Evolutionary conservation across 441 rosid genomes (phyloP), one percentile per base, ranked within the genome.

Genomic region (Gossypium schwendimanii): DNA sequence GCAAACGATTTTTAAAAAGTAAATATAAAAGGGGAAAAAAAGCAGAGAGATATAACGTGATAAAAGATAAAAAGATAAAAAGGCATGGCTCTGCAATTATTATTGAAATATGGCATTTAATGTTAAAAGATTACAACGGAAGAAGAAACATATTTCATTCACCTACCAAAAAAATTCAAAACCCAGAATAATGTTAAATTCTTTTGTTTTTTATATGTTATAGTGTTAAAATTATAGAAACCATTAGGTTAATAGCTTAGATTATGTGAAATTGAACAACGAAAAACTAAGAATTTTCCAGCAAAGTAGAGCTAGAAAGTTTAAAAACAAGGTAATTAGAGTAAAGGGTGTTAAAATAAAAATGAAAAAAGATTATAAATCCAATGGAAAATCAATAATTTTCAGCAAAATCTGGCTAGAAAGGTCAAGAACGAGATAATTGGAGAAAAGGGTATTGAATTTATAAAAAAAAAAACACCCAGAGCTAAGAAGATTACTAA

Each of bases 401-500:
- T 31, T 31, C 50, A 71, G 75, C 70, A 73, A 58, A 36, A 65
- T 44, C 23, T 7, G 8, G 28, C 63, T 31, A 26, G 14, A 31
- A 65, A 26, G 63, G 12, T 31, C 36, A 39, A 61, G 53, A 67
- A 26, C 5, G 31, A 33, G 69, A 4, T 31, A 5, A 57, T 1
- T 53, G 0, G 11, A 53, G 59, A 12, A 14, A 49, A 49, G 53
- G 17, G 53, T 47, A 47, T 53, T 54, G 20, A 17, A 54, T 17
- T 53, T 0, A 18, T 0, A 24, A 24, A 24, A 53, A 63, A 61
- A 45, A 7, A 5, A 71, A 47, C 41, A 73, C 61, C 55, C 26
- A 54, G 60, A 54, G 26, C 63, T 73, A 17, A 72, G 59, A 62
- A 71, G 77, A 73, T 73, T 69, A 63, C 44, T 49, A 71, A 28